These are phyloP conservation scores for Zymoseptoria ardabiliae DNA, from an alignment of 2,329 filamentous ascomycete genomes.

Conservation along the genomic window DNA sequence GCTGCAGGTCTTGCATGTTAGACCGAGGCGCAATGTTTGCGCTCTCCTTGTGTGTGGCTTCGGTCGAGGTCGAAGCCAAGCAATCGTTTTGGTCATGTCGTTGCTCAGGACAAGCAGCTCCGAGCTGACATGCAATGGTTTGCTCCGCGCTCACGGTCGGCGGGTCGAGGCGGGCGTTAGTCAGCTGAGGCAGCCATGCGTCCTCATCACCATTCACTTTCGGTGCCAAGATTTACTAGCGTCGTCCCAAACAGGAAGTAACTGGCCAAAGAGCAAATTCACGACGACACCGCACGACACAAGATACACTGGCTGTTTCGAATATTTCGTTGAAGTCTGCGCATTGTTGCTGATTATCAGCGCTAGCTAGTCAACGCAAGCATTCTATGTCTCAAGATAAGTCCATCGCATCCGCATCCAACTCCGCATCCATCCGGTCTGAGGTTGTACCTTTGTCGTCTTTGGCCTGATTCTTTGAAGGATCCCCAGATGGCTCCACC, in stretches of 20 bases:
- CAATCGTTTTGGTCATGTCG: background rate
- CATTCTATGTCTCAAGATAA: background rate
- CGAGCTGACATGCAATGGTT: background rate
- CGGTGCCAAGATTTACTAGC: background rate
- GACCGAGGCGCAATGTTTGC: conserved; percentile 30
- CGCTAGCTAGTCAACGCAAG: background rate
- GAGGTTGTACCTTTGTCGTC: background rate
- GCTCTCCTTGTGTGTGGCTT: background rate
- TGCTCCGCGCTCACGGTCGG: background rate
- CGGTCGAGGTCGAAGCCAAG: background rate
- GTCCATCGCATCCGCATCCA: background rate
- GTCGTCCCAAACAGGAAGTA: background rate
- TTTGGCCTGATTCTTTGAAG: background rate
- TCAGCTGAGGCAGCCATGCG: background rate
- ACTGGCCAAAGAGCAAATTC: background rate
- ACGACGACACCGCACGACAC: background rate
- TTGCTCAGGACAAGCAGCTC: background rate
- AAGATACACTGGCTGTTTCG: background rate
- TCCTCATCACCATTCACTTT: background rate
- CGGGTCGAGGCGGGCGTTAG: background rate
- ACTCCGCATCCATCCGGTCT: background rate
- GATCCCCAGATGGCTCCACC: background rate
- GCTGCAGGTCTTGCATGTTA: conserved; percentile 34
- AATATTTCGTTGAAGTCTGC: background rate
- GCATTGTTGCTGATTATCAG: background rate